Conservation (phyloP, 2,329 filamentous ascomycete genomes). For the Zasmidium cellare region DNA sequence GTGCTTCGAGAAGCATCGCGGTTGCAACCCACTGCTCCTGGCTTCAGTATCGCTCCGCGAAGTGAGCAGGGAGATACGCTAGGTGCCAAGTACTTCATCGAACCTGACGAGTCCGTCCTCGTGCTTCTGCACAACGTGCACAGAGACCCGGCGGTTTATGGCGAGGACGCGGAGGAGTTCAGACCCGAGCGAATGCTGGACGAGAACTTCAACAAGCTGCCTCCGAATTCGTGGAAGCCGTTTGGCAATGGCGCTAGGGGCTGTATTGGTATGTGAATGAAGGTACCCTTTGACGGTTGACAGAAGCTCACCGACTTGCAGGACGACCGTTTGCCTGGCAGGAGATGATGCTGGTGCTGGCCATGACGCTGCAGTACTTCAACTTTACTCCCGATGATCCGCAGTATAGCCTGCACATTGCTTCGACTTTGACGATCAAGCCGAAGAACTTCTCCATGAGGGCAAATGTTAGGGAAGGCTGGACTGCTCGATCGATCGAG, state of each 20-base stretch:
- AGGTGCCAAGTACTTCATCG: conserved; percentile 62
- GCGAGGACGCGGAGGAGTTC: conserved; percentile 65
- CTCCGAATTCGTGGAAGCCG: conserved; percentile 46
- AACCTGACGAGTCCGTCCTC: conserved; percentile 52
- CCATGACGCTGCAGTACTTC: conserved; percentile 70
- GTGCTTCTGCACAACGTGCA: conserved; percentile 58
- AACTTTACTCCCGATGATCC: conserved; percentile 65
- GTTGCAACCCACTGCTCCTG: conserved; percentile 58
- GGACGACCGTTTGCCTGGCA: conserved; percentile 67
- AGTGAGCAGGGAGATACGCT: conserved; percentile 53
- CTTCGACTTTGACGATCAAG: conserved; percentile 62
- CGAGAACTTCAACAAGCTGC: conserved; percentile 59
- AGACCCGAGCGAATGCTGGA: conserved; percentile 72
- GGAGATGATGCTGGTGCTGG: conserved; percentile 63
- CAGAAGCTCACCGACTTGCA: neutral
- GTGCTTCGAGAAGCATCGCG: conserved; percentile 67
- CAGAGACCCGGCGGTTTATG: conserved; percentile 63
- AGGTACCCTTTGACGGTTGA: neutral
- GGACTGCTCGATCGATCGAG: conserved; percentile 47
- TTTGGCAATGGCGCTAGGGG: conserved; percentile 71
- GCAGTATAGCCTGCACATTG: conserved; percentile 57
- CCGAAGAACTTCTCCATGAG: conserved; percentile 64
- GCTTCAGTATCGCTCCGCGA: conserved; percentile 56
- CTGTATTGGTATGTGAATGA: conserved; percentile 62
- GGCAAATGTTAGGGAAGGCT: conserved; percentile 54